These are phyloP conservation scores for Phyllostachys edulis DNA, from an alignment of 176 grass and related monocot genomes.

Conservation along the genomic window DNA sequence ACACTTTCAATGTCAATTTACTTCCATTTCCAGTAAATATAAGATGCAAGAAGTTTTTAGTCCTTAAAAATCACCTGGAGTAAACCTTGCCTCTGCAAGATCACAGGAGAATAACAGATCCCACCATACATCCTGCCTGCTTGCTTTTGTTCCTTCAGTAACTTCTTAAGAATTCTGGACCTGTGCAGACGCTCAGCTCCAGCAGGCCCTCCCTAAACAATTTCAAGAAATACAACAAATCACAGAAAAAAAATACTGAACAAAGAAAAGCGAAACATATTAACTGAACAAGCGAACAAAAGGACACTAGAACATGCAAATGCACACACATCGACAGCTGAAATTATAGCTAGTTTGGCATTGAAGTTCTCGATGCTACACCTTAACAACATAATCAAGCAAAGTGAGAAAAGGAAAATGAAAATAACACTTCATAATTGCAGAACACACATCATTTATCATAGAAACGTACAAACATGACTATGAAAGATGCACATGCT, in stretches of 20 bases:
- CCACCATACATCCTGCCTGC: conserved; percentile 73
- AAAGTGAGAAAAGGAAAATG: not conserved
- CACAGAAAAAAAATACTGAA: not conserved
- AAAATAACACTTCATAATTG: conserved; percentile 22
- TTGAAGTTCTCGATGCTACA: not conserved
- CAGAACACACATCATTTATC: not conserved
- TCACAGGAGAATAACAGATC: conserved; percentile 53
- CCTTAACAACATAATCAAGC: not conserved
- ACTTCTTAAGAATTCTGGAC: conserved; percentile 68
- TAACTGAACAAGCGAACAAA: not conserved
- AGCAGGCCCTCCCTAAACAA: conserved; percentile 56
- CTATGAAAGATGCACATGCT: not conserved
- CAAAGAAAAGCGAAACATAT: conserved; percentile 9
- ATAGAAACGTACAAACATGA: not conserved
- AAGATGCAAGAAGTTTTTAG: conserved; percentile 3
- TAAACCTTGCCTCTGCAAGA: conserved; percentile 81
- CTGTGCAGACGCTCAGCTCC: conserved; percentile 60
- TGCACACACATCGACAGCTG: not conserved
- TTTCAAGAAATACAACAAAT: conserved; percentile 20
- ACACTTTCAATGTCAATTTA: conserved; percentile 32
- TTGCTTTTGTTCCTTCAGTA: conserved; percentile 72
- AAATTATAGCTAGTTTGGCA: conserved; percentile 22
- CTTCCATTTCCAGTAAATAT: conserved; percentile 22
- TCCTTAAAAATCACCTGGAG: conserved; percentile 60
- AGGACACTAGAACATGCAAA: not conserved